These are phyloP conservation scores for Xerocomellus intermedius DNA, from an alignment of 768 basidiomycete genomes.

Conservation along the genomic window DNA sequence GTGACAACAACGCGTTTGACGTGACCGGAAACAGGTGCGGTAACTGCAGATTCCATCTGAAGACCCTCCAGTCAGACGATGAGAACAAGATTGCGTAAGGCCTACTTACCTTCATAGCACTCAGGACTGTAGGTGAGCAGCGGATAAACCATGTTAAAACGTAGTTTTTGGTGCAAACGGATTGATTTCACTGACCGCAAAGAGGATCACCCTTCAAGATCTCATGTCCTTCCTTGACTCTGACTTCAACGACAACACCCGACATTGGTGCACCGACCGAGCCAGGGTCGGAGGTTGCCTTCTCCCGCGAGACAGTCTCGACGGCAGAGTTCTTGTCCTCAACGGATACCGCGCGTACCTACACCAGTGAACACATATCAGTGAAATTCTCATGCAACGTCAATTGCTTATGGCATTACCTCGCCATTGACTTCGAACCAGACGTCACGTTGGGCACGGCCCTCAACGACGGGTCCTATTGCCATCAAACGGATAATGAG, in stretches of 20 bases:
- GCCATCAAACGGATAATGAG: constrained; percentile 96
- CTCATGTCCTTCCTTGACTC: constrained; percentile 96
- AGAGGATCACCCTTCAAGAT: constrained; percentile 98
- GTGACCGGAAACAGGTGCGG: constrained; percentile 94
- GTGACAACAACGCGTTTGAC: constrained; percentile 90
- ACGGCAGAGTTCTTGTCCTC: constrained; percentile 98
- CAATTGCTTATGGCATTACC: constrained; percentile 41
- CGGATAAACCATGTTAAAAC: constrained; percentile 10
- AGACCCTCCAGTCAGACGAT: constrained; percentile 20
- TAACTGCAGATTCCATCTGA: constrained; percentile 97
- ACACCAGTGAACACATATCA: constrained; percentile 16
- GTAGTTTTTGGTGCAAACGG: constrained; percentile 20
- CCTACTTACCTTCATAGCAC: constrained; percentile 87
- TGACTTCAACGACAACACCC: constrained; percentile 96
- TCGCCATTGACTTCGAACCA: constrained; percentile 99
- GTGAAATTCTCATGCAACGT: constrained; percentile 10
- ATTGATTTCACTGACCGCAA: constrained; percentile 58
- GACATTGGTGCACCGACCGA: constrained; percentile 98
- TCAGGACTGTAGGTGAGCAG: constrained; percentile 59
- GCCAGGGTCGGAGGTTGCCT: constrained; percentile 89
- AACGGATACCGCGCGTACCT: constrained; percentile 93
- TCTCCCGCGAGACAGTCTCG: constrained; percentile 92
- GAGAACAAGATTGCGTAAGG: neutral
- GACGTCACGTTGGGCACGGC: constrained; percentile 89
- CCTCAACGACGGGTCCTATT: constrained; percentile 88